Base-by-base conservation (phyloP, 176 grass and related monocot genomes). In the Rhynchospora tenuis region DNA sequence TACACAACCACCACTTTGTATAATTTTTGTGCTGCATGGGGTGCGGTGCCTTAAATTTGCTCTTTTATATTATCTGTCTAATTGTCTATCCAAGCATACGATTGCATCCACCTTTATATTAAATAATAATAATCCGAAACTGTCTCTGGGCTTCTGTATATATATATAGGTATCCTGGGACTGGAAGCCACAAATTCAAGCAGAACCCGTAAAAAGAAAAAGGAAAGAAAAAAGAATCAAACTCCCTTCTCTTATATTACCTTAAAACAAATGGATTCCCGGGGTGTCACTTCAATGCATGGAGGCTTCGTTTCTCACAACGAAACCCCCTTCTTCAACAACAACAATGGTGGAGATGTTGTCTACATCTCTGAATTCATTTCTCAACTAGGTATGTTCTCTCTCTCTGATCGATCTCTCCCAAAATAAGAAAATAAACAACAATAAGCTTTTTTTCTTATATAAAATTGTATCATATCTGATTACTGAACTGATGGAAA, bases 311-410 rank as follows among this genome's bases (percentile, higher is more conserved):
- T 50, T 73, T 50, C 69, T 48, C 16, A 61, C 8, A 81, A 81
- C 0, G 33, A 45, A 60, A 63, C 16, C 9, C 27, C 55, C 29
- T 44, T 64, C 20, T 81, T 54, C 62, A 24, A 56, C 55, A 14
- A 38, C 17, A 81, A 64, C n/a, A 64, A 81, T 64, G 55, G 78
- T 73, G 69, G 69, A 44, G 78, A 81, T 61, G 31, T 81, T 45
- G 55, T 45, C 29, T 81, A 45, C 9, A 81, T 60, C 59, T 47
- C 78, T 29, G 28, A 81, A 3, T 81, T 63, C 58, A 81, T 81
- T 81, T 81, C 78, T 27, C 58, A 81, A 81, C 31, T 81, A 38
- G 54, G 78, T 78, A 57, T 75, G 38, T 75, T 38, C 19, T 9
- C 24, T 26, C 19, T 62, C 19, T 62, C 22, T 62, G n/a, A n/a